A percentile compares a stretch with the other conserved stretches of the same genome.
These are phyloP conservation scores for Cruciata laevipes DNA, from an alignment of 257 asterid species.

Conservation along the genomic window DNA sequence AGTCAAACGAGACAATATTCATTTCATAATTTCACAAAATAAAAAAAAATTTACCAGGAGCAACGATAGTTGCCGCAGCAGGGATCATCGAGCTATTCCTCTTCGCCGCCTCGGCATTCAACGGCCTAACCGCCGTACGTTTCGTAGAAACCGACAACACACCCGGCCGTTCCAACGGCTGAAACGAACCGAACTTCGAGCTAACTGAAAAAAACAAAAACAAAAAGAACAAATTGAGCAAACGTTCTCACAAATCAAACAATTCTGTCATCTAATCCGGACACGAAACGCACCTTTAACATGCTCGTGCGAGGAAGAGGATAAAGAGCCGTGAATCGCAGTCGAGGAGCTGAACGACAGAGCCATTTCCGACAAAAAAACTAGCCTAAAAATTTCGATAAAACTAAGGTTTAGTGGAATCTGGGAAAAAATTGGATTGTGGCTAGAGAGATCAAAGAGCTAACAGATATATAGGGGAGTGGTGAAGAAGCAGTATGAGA, in stretches of 20 bases:
- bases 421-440: neutral
- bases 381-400: neutral
- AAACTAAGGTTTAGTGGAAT: slow-evolving; percentile 1
- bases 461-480: neutral
- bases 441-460: neutral
- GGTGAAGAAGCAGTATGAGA: neutral
- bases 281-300: slow-evolving; percentile 35
- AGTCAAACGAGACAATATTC: neutral
- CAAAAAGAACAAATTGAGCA: neutral
- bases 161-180: slow-evolving; percentile 42
- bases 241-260: neutral
- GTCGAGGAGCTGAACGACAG: slow-evolving; percentile 56
- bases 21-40: neutral
- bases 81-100: slow-evolving; percentile 21
- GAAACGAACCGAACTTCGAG: slow-evolving; percentile 40
- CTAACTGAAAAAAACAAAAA: slow-evolving; percentile 24
- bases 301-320: slow-evolving; percentile 36
- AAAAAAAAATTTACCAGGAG: slow-evolving; percentile 21
- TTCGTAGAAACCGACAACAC: slow-evolving; percentile 28
- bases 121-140: slow-evolving; percentile 40
- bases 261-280: neutral
- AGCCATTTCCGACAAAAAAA: slow-evolving; percentile 35
- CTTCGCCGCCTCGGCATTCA: slow-evolving; percentile 34
- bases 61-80: slow-evolving; percentile 25
- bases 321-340: slow-evolving; percentile 40